Evolutionary conservation across 495 filamentous ascomycete genomes (phyloP).

Genomic region (Penicillium lagena): DNA sequence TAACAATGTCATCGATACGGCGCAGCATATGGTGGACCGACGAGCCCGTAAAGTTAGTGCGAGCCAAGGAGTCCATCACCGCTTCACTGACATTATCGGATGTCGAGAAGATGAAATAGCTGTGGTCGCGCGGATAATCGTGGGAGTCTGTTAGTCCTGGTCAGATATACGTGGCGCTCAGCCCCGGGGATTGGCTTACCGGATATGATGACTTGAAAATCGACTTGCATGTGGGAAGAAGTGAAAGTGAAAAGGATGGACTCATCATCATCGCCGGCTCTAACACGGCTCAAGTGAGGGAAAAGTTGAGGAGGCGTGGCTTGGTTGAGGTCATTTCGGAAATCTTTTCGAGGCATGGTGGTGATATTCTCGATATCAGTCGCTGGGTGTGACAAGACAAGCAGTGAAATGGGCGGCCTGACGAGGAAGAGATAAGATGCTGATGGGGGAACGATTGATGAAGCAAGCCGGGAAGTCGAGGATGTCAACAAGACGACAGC

Average conservation of each 20-base stretch:
- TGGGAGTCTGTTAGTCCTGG: slow-evolving; percentile 39
- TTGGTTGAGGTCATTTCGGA: slow-evolving; percentile 43
- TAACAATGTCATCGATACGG: slow-evolving; percentile 31
- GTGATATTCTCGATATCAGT: not conserved
- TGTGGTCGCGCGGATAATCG: slow-evolving; percentile 60
- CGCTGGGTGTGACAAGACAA: no score
- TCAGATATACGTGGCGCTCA: not conserved
- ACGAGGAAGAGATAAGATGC: no score
- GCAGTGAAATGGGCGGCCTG: no score
- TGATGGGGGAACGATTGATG: no score
- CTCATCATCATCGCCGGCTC: slow-evolving; percentile 54
- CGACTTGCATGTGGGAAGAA: slow-evolving; percentile 23
- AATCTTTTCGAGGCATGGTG: slow-evolving; percentile 51
- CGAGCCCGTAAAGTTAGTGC: slow-evolving; percentile 13
- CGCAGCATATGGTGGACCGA: slow-evolving; percentile 27
- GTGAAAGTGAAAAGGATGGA: slow-evolving; percentile 52
- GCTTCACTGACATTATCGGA: slow-evolving; percentile 39
- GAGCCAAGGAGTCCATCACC: slow-evolving; percentile 39
- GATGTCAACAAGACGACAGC: no score
- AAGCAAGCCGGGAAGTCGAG: no score
- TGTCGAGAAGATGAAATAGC: slow-evolving; percentile 53
- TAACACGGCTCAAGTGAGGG: slow-evolving; percentile 38
- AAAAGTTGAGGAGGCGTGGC: slow-evolving; percentile 24
- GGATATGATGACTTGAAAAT: slow-evolving; percentile 48
- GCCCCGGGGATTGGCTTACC: slow-evolving; percentile 32